Conservation (phyloP, 768 basidiomycete genomes). For the Kwoniella europaea region DNA sequence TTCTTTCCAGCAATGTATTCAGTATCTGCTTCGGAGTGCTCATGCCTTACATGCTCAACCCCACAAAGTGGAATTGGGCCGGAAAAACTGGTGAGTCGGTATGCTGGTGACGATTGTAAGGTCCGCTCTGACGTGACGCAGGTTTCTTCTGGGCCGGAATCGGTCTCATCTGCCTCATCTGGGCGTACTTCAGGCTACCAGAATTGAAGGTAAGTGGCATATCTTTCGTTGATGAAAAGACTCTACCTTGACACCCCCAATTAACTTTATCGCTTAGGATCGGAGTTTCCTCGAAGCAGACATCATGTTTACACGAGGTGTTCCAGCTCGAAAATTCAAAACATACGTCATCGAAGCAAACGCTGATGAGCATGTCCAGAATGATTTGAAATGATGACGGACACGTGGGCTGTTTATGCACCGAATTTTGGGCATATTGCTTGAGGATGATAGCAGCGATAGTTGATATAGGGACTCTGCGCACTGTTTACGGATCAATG, state of each 20-base stretch:
- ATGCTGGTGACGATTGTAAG: neutral
- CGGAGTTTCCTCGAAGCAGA: constrained; percentile 44
- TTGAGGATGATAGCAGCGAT: too few species aligned
- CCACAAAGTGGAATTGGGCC: constrained; percentile 38
- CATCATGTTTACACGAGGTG: constrained; percentile 52
- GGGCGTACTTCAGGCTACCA: constrained; percentile 46
- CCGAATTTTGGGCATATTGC: too few species aligned
- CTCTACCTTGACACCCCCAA: too few species aligned
- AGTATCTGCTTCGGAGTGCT: constrained; percentile 32
- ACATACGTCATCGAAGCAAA: constrained; percentile 41
- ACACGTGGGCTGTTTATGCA: too few species aligned
- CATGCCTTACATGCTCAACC: constrained; percentile 52
- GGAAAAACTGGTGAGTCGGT: constrained; percentile 15
- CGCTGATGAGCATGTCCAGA: constrained; percentile 33
- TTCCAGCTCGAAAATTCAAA: constrained; percentile 50
- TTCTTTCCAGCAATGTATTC: constrained; percentile 18
- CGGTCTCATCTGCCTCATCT: constrained; percentile 31
- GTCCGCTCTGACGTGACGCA: neutral
- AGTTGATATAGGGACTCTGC: too few species aligned
- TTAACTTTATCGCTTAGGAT: constrained; percentile 2
- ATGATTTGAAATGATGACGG: neutral
- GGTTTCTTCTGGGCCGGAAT: constrained; percentile 48
- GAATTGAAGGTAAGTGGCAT: constrained; percentile 25
- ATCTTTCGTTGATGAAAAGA: neutral
- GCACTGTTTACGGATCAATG: too few species aligned